phyloP scores from a whole-genome alignment of 139 green algal genomes.

The Chlorella sp. region DNA sequence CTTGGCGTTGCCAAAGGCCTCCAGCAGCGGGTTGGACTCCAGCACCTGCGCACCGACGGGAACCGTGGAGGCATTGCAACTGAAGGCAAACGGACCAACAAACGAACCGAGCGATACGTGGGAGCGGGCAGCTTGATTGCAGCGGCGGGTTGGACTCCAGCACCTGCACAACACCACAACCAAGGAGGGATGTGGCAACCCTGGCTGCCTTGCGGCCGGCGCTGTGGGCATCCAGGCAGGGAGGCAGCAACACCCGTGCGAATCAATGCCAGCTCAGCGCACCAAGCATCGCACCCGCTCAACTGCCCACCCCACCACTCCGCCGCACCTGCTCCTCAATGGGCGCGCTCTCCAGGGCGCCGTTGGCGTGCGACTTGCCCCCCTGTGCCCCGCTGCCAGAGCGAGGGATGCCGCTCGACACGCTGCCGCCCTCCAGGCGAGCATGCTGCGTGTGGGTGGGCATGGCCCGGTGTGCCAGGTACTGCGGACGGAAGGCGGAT shows the following conservation, averaged over 20 bases:
- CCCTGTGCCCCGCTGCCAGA: background rate
- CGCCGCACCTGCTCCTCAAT: conserved; percentile 68
- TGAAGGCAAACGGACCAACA: no score
- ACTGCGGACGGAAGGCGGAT: conserved; percentile 54
- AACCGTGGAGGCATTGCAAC: no score
- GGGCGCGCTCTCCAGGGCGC: conserved; percentile 37
- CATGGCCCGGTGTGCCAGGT: conserved; percentile 62
- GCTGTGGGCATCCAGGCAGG: no score
- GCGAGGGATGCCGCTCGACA: background rate
- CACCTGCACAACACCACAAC: conserved; percentile 40
- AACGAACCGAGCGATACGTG: no score
- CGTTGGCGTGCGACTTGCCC: conserved; percentile 1
- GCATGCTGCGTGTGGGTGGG: conserved; percentile 1
- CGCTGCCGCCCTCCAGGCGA: background rate
- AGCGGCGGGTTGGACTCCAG: conserved; percentile 90
- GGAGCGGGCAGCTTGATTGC: no score
- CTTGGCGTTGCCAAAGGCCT: conserved; percentile 93
- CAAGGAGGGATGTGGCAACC: no score
- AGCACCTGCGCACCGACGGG: conserved; percentile 53
- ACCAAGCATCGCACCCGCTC: no score
- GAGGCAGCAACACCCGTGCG: no score
- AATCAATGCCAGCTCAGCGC: no score
- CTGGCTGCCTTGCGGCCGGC: no score
- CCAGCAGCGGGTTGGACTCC: conserved; percentile 90
- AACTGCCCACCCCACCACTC: no score